Evolutionary conservation across 768 basidiomycete species (phyloP).

Genomic region (Amanita subjunquillea): DNA sequence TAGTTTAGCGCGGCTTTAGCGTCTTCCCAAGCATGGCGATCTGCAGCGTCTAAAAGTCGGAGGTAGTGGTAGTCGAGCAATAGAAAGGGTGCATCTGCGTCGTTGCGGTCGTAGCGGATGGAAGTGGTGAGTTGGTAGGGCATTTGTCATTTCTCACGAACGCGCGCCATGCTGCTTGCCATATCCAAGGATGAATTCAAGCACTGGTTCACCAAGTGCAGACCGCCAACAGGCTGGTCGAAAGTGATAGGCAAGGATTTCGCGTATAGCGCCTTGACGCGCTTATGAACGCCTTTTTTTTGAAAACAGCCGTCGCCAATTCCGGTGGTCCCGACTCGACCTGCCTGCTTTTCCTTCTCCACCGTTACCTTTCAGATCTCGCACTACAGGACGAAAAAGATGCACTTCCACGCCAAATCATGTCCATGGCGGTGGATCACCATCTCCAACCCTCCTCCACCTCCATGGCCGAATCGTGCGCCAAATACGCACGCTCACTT

Average conservation of each 20-base stretch:
- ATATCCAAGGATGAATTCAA: constrained; percentile 42
- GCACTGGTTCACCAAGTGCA: constrained; percentile 31
- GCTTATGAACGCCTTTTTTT: not conserved
- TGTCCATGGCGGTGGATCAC: constrained; percentile 65
- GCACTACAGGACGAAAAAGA: not conserved
- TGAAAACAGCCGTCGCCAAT: constrained; percentile 51
- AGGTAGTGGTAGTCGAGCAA: constrained; percentile 51
- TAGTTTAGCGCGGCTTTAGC: constrained; percentile 26
- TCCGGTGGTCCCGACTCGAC: constrained; percentile 82
- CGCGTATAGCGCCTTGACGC: not conserved
- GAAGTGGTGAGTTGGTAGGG: constrained; percentile 37
- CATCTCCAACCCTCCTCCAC: constrained; percentile 48
- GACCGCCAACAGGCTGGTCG: constrained; percentile 41
- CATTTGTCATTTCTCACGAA: not conserved
- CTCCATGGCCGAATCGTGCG: constrained; percentile 43
- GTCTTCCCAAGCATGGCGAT: constrained; percentile 39
- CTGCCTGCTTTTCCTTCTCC: constrained; percentile 62
- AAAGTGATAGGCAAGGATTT: constrained; percentile 29
- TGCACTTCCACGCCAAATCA: constrained; percentile 16
- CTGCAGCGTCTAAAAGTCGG: constrained; percentile 43
- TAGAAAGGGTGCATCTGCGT: constrained; percentile 44
- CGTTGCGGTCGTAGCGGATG: constrained; percentile 49
- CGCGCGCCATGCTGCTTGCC: constrained; percentile 12
- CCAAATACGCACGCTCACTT: constrained; percentile 27
- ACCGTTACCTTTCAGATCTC: constrained; percentile 26